phyloP scores from a whole-genome alignment of 208 protist genomes.

The Leishmania lainsoni region DNA sequence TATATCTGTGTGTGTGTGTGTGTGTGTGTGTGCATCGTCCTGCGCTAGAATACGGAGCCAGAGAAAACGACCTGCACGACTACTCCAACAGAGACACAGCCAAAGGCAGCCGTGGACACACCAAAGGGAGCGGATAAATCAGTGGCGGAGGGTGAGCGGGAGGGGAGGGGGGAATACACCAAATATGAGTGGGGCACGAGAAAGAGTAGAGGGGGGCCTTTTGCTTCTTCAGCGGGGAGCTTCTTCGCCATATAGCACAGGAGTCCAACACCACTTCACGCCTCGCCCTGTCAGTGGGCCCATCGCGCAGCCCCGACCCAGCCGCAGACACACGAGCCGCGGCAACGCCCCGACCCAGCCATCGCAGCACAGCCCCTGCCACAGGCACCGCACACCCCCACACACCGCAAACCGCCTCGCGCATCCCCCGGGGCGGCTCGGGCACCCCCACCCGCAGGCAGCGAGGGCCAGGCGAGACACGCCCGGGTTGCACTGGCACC shows the following conservation, averaged over 20 bases:
- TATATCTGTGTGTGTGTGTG: neutral
- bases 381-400: neutral
- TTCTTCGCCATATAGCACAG: neutral
- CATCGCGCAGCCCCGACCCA: neutral
- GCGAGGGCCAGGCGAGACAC: neutral
- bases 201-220: neutral
- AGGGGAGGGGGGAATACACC: no score
- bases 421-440: neutral
- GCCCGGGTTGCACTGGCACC: neutral
- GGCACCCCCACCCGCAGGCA: neutral
- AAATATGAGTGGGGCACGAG: neutral
- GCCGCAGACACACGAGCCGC: neutral
- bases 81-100: neutral
- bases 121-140: neutral
- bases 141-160: neutral
- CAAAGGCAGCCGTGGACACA: no score
- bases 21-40: neutral
- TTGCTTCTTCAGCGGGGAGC: neutral
- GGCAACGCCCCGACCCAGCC: neutral
- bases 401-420: neutral
- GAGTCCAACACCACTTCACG: neutral
- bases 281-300: neutral
- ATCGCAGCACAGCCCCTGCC: neutral
- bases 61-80: neutral
- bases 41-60: neutral